These are phyloP conservation scores for Setomelanomma holmii DNA, from an alignment of 2,329 filamentous ascomycete genomes.

Conservation along the genomic window DNA sequence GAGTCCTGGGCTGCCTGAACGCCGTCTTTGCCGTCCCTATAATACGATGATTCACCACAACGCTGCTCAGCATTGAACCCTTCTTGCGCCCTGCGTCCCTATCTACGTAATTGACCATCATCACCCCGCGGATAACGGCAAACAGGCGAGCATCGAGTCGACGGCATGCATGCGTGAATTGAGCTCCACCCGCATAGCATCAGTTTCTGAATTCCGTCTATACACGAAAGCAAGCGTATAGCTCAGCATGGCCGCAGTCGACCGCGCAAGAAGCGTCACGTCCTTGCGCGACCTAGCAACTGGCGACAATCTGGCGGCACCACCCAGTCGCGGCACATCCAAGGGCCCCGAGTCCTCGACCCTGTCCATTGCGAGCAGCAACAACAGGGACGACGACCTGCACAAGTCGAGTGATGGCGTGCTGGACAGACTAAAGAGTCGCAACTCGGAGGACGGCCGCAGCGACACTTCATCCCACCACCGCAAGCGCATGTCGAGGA, in stretches of 20 bases:
- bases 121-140: conserved; percentile 9
- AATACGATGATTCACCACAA: background rate
- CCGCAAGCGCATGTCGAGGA: conserved; percentile 59
- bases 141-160: conserved; percentile 8
- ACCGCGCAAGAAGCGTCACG: conserved; percentile 31
- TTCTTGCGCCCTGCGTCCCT: background rate
- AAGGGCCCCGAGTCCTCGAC: conserved; percentile 41
- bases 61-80: conserved; percentile 1
- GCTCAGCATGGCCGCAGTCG: conserved; percentile 28
- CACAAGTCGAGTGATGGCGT: conserved; percentile 47
- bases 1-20: background rate
- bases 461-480: conserved; percentile 50
- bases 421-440: conserved; percentile 50
- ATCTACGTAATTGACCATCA: conserved; percentile 22
- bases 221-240: background rate
- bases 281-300: conserved; percentile 24
- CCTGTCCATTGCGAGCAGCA: conserved; percentile 42
- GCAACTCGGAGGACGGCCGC: conserved; percentile 49
- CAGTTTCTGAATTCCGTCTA: background rate
- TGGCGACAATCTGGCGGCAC: conserved; percentile 35
- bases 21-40: background rate
- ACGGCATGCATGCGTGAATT: background rate
- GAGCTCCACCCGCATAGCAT: background rate
- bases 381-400: conserved; percentile 32
- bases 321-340: conserved; percentile 19